A percentile compares a stretch with the other conserved stretches of the same genome.
These are phyloP conservation scores for Isatis tinctoria DNA, from an alignment of 345 rosid species.

Conservation along the genomic window DNA sequence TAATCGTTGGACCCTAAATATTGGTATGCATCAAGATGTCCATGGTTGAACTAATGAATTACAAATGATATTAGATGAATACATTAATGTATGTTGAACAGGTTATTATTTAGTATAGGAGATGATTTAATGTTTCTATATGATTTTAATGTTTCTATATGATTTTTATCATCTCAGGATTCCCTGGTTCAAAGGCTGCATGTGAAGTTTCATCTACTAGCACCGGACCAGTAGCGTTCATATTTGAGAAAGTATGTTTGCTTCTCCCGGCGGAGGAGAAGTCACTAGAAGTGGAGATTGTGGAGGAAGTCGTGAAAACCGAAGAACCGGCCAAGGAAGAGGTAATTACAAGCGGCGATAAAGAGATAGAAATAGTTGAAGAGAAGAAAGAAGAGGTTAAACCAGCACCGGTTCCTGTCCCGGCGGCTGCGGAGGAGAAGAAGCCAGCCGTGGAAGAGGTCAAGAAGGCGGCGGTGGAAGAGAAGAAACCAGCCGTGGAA, in stretches of 20 bases:
- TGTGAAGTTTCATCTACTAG: neutral
- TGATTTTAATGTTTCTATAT: neutral
- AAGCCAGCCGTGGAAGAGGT: slow-evolving; percentile 16
- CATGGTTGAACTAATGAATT: neutral
- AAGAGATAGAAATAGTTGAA: slow-evolving; percentile 40
- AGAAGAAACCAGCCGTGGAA: slow-evolving; percentile 9
- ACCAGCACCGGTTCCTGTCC: neutral
- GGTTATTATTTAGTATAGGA: neutral
- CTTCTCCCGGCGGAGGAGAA: slow-evolving; percentile 34
- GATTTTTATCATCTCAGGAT: neutral
- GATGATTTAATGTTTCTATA: neutral
- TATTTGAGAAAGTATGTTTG: slow-evolving; percentile 13
- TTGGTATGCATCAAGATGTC: neutral
- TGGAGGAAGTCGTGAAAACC: slow-evolving; percentile 20
- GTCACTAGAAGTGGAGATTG: slow-evolving; percentile 34
- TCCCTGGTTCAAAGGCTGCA: slow-evolving; percentile 5
- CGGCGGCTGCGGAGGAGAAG: slow-evolving; percentile 5
- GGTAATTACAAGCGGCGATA: slow-evolving; percentile 14
- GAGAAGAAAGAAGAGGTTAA: slow-evolving; percentile 44
- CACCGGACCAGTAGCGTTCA: neutral
- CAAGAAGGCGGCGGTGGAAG: slow-evolving; percentile 6
- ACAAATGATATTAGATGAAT: neutral
- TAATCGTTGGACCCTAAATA: neutral
- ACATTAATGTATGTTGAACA: neutral
- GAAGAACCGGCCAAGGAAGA: slow-evolving; percentile 20